Conservation (phyloP, 2,329 filamentous ascomycete species). For the Aspergillus ibericus region DNA sequence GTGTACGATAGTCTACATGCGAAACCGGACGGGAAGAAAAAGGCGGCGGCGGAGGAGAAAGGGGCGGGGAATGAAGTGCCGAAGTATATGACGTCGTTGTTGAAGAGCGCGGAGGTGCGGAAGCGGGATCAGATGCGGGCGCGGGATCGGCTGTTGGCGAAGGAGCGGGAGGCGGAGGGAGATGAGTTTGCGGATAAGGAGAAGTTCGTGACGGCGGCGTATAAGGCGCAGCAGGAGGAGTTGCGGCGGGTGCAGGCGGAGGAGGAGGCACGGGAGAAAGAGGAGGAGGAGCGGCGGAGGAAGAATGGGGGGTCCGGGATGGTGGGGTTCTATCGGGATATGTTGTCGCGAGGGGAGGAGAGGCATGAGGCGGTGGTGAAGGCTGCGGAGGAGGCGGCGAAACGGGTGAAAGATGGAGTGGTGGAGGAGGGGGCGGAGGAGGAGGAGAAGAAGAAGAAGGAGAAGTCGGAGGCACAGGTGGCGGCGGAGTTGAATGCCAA, state of each 20-base stretch:
- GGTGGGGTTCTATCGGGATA: slow-evolving; percentile 61
- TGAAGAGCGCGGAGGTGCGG: slow-evolving; percentile 60
- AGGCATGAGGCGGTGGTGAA: slow-evolving; percentile 58
- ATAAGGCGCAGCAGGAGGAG: slow-evolving; percentile 65
- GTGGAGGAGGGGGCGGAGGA: slow-evolving; percentile 29
- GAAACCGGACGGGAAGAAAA: slow-evolving; percentile 32
- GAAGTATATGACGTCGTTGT: slow-evolving; percentile 62
- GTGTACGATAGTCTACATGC: slow-evolving; percentile 51
- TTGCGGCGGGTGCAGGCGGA: slow-evolving; percentile 58
- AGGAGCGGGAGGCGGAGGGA: slow-evolving; percentile 64
- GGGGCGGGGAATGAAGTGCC: slow-evolving; percentile 38
- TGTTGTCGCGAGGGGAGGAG: slow-evolving; percentile 60
- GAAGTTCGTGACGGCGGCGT: slow-evolving; percentile 65
- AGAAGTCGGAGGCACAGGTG: slow-evolving; percentile 54
- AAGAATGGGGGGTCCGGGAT: slow-evolving; percentile 54
- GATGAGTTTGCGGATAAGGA: slow-evolving; percentile 67
- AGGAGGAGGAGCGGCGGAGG: slow-evolving; percentile 56
- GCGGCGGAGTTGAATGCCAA: slow-evolving; percentile 55
- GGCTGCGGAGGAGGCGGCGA: slow-evolving; percentile 50
- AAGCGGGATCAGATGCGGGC: slow-evolving; percentile 65
- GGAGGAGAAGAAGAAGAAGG: slow-evolving; percentile 37
- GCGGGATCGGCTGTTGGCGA: slow-evolving; percentile 59
- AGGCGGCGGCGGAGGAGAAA: slow-evolving; percentile 16
- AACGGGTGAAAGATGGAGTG: slow-evolving; percentile 31
- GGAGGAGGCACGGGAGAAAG: slow-evolving; percentile 57